Base-by-base conservation (phyloP, 495 filamentous ascomycete species). In the Penicillium antarcticum region DNA sequence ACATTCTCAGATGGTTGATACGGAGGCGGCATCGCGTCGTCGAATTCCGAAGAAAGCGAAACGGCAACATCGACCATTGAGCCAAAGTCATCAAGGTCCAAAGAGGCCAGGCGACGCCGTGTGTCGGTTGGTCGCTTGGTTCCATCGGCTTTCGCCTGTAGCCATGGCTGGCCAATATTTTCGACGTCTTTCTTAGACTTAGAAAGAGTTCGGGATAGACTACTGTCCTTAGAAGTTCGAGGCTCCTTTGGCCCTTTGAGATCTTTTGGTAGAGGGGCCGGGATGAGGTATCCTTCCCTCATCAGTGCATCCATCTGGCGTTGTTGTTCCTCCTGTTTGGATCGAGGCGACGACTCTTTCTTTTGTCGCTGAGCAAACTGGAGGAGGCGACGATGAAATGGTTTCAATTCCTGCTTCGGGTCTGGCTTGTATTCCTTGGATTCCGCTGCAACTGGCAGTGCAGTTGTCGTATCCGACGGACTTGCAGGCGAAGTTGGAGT, bases 91-190 rank as follows among this genome's bases (percentile, higher is more conserved):
- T 62, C 56, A 8, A 75, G 52, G 42, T 75, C 64, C 35, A 72
- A 41, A 14, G 70, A 67, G 7, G 62, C 65, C 40, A 71, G 23
- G 40, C 59, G 65, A 13, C 57, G 59, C 46, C 53, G 63, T 18
- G 48, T 35, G 1, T 58, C 57, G 2, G 7, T 42, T 11, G 56
- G 18, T 16, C 16, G 43, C 29, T 23, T 62, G 45, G 17, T 48
- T 37, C 16, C 55, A 36, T 68, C 57, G 8, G 53, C 54, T 23
- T 63, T 64, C 33, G 62, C 61, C 13, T 58, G 62, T 45, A 76
- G 44, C 73, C 71, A 75, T 35, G 70, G 70, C 50, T 63, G 70
- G 17, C 71, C 73, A 44, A 72, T 73, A 33, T 51, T 63, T 53
- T 76, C 70, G 10, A 76, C 63, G 42, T 74, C 71, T 26, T 57